Percentiles rank a stretch among this genome's conserved stretches.
These are phyloP conservation scores for Bretschneidera sinensis DNA, from an alignment of 345 rosid genomes.

Conservation along the genomic window DNA sequence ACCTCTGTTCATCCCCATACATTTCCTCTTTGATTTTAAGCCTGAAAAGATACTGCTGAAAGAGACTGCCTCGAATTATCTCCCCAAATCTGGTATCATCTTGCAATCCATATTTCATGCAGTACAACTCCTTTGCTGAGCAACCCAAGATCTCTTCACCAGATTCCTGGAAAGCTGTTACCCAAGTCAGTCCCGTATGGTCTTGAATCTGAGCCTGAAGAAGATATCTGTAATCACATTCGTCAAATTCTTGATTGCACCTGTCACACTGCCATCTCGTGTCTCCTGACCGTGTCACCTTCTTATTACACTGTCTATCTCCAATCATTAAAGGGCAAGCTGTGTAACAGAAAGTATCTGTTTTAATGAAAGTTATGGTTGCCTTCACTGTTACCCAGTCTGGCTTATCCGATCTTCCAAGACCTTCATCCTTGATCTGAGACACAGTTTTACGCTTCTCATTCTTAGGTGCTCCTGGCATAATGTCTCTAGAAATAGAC, in stretches of 20 bases:
- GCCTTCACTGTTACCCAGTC: slow-evolving; percentile 84
- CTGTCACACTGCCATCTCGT: slow-evolving; percentile 75
- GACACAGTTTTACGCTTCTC: slow-evolving; percentile 63
- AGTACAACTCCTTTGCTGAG: slow-evolving; percentile 63
- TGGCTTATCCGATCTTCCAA: slow-evolving; percentile 83
- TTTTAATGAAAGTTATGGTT: slow-evolving; percentile 59
- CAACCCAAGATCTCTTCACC: slow-evolving; percentile 80
- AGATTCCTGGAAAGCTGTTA: slow-evolving; percentile 82
- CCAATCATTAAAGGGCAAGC: slow-evolving; percentile 91
- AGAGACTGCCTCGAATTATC: slow-evolving; percentile 44
- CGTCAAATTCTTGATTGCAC: slow-evolving; percentile 82
- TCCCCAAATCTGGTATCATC: slow-evolving; percentile 58
- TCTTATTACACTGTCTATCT: slow-evolving; percentile 79
- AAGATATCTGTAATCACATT: slow-evolving; percentile 84
- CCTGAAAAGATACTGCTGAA: slow-evolving; percentile 51
- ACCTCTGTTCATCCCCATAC: slow-evolving; percentile 77
- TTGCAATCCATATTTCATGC: slow-evolving; percentile 51
- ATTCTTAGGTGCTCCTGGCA: slow-evolving; percentile 48
- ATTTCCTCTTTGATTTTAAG: slow-evolving; percentile 88
- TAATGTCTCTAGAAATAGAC: slow-evolving; percentile 70
- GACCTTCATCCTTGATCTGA: slow-evolving; percentile 87
- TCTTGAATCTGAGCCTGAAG: slow-evolving; percentile 91
- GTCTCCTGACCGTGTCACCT: slow-evolving; percentile 54
- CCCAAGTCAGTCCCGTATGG: slow-evolving; percentile 77
- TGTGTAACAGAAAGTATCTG: slow-evolving; percentile 77